Base-by-base conservation (phyloP, 2,329 filamentous ascomycete genomes). In the Sporothrix brasiliensis region DNA sequence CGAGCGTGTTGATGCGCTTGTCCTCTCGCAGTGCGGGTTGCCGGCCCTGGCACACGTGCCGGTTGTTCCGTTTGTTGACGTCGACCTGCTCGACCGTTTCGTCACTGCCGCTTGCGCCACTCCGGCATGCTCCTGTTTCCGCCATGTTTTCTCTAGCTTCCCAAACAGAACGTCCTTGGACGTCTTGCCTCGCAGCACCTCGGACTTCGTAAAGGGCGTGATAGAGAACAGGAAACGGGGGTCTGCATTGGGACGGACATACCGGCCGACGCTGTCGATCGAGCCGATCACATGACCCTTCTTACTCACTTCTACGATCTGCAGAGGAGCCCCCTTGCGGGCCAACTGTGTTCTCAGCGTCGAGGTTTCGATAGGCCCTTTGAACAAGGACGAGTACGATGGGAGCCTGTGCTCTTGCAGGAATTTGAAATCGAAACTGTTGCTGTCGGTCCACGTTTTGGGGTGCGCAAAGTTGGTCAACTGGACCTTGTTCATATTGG, bases 161-260 rank as follows among this genome's bases (percentile, higher is more conserved):
- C 70, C 69, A 3, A 74, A 47, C 10, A 60, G 53, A 13, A 52
- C 13, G 14, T 54, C 6, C 0, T 52, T 41, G 27, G 6, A 41
- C 14, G 24, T 34, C 13, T 30, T 54, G 13, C 19, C 16, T 0
- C 11, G 9, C 3, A 24, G n/a, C 10, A 69, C 6, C 34, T 71
- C 71, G 1, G 16, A n/a, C 3, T 49, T 39, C 2, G 68, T 56
- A 5, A 67, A 30, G 21, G 70, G 73, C 0, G 72, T 73, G 34
- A 74, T 70, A 0, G 73, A 73, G 30, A 74, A 73, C 4, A 73
- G 2, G 6, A 74, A 61, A 9, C 56, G 66, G 19, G 50, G 54
- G 14, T 49, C 58, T 21, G 60, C 19, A 10, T 70, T 68, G 1
- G 72, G 58, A 4, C 52, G 68, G 1, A 50, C 39, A n/a, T 69